These are phyloP conservation scores for Cyclotella baltica DNA, from an alignment of 108 stramenopile species.

Conservation along the genomic window DNA sequence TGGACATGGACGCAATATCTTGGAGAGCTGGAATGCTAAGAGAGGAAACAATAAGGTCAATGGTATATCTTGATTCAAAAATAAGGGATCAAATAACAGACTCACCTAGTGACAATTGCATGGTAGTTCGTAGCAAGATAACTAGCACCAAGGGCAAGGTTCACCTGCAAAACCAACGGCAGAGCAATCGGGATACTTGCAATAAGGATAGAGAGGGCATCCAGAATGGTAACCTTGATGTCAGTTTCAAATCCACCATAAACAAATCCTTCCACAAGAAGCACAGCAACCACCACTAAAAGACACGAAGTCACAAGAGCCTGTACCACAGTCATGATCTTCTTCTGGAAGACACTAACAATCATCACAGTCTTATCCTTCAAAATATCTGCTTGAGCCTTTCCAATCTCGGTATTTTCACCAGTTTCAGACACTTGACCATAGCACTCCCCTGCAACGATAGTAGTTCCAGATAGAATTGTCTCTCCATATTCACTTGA, in stretches of 20 bases:
- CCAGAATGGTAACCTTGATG: constrained; percentile 48
- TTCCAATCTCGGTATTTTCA: constrained; percentile 77
- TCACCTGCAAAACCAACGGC: constrained; percentile 85
- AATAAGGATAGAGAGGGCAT: constrained; percentile 76
- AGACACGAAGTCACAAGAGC: constrained; percentile 60
- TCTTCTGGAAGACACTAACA: constrained; percentile 74
- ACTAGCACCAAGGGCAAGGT: constrained; percentile 84
- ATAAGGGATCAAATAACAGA: too few relatives aligned
- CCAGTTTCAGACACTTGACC: constrained; percentile 69
- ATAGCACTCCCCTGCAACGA: constrained; percentile 76
- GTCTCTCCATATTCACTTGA: constrained; percentile 52
- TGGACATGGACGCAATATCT: constrained; percentile 84
- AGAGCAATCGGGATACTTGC: constrained; percentile 90
- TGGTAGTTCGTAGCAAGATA: constrained; percentile 76
- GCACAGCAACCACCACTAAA: constrained; percentile 64
- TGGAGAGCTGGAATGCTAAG: constrained; percentile 84
- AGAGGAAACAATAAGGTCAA: too few relatives aligned
- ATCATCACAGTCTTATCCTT: constrained; percentile 69
- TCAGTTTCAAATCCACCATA: constrained; percentile 57
- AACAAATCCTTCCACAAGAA: constrained; percentile 60
- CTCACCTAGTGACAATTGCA: constrained; percentile 89
- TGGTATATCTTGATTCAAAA: too few relatives aligned
- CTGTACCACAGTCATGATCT: constrained; percentile 76
- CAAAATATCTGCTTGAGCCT: constrained; percentile 70
- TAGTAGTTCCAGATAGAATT: constrained; percentile 68